Evolutionary conservation across 108 stramenopile species (phyloP).

Genomic region (Phaeodactylum tricornutum): DNA sequence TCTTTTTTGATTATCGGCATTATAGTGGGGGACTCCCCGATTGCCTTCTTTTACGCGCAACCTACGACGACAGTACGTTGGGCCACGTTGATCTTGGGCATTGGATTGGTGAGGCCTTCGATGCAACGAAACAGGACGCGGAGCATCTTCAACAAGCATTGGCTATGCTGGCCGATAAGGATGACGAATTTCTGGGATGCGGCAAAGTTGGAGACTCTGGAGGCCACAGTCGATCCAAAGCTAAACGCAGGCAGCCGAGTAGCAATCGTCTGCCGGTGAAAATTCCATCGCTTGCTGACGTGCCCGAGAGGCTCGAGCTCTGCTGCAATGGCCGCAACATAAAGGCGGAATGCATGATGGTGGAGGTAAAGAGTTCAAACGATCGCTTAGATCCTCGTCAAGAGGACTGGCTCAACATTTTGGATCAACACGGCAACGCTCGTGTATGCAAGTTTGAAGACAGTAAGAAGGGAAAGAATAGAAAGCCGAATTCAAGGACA

Average conservation of each 20-base stretch:
- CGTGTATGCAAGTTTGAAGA: constrained; percentile 74
- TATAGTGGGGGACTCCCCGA: constrained; percentile 80
- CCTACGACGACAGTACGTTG: constrained; percentile 11
- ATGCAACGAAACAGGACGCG: constrained; percentile 1
- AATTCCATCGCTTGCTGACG: not conserved
- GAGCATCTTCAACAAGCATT: constrained; percentile 3
- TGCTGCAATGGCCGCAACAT: constrained; percentile 27
- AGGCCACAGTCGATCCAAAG: not conserved
- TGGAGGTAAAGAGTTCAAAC: constrained; percentile 76
- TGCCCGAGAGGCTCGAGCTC: constrained; percentile 39
- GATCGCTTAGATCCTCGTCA: constrained; percentile 73
- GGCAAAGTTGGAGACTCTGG: constrained; percentile 54
- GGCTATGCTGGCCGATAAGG: constrained; percentile 41
- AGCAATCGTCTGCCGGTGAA: not conserved
- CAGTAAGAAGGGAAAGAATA: not conserved
- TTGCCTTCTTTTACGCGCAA: constrained; percentile 32
- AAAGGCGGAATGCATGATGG: constrained; percentile 56
- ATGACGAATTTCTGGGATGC: constrained; percentile 76
- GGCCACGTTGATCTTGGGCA: constrained; percentile 69
- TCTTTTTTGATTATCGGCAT: constrained; percentile 74
- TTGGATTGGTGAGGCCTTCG: constrained; percentile 73
- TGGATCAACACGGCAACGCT: constrained; percentile 42
- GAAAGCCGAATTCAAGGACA: not conserved
- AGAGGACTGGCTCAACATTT: constrained; percentile 79
- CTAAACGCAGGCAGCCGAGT: not conserved